A percentile compares a stretch with the other conserved stretches of the same genome.
phyloP scores from a whole-genome alignment of 2,329 filamentous ascomycete species.

The Fusarium austroafricanum region DNA sequence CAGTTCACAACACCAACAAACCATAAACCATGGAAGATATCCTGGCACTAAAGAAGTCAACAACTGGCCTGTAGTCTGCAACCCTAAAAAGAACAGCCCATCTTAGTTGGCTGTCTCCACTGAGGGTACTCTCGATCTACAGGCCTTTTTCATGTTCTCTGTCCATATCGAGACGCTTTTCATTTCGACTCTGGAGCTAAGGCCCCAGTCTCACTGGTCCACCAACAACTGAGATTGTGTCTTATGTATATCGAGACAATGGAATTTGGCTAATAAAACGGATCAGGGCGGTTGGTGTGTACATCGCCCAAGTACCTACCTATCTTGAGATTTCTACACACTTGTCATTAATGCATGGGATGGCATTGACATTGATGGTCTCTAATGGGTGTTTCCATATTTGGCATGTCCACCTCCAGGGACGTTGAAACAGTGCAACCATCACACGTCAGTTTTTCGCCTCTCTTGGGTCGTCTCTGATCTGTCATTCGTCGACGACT shows the following conservation, averaged over 20 bases:
- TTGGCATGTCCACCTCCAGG: constrained; percentile 24
- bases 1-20: constrained; percentile 21
- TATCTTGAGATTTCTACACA: neutral
- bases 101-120: constrained; percentile 18
- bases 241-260: neutral
- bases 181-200: constrained; percentile 23
- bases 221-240: constrained; percentile 4
- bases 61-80: constrained; percentile 12
- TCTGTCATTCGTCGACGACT: neutral
- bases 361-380: constrained; percentile 1
- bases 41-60: constrained; percentile 3
- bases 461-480: constrained; percentile 1
- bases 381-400: constrained; percentile 31
- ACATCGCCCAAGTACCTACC: neutral
- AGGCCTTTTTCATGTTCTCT: constrained; percentile 14
- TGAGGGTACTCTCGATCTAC: constrained; percentile 8
- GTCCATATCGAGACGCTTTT: constrained; percentile 19
- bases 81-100: neutral
- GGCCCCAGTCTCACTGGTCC: constrained; percentile 12
- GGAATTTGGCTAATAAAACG: neutral
- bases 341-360: constrained; percentile 19
- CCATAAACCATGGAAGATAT: constrained; percentile 9
- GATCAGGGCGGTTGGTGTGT: neutral
- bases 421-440: constrained; percentile 21
- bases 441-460: constrained; percentile 36